These are phyloP conservation scores for Penicillium sp. DNA, from an alignment of 2,329 filamentous ascomycete genomes.

Conservation along the genomic window DNA sequence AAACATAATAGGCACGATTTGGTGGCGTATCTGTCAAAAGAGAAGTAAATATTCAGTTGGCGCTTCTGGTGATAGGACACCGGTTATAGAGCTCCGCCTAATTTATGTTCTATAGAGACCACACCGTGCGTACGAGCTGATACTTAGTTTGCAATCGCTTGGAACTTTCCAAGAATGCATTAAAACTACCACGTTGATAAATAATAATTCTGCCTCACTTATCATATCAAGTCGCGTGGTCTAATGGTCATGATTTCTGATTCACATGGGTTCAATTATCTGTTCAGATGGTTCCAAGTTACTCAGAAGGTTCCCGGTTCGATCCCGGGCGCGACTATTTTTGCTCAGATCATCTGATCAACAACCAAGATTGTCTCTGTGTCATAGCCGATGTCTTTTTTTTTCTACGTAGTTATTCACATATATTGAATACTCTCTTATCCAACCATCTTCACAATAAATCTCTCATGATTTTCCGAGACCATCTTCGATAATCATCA, in stretches of 20 bases:
- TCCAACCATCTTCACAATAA: not conserved
- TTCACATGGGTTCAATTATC: not conserved
- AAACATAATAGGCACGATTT: too few species aligned
- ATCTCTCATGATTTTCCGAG: not conserved
- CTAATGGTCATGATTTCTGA: slow-evolving; percentile 10
- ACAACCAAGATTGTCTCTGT: not conserved
- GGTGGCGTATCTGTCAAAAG: too few species aligned
- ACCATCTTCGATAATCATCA: not conserved
- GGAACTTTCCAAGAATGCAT: too few species aligned
- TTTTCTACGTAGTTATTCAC: not conserved
- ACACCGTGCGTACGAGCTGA: too few species aligned
- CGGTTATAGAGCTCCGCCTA: too few species aligned
- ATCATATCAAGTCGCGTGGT: slow-evolving; percentile 3
- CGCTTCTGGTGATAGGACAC: too few species aligned
- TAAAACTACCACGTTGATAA: too few species aligned
- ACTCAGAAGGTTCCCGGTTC: slow-evolving; percentile 11
- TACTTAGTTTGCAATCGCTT: too few species aligned
- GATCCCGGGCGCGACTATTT: slow-evolving; percentile 11
- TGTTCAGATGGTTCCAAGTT: not conserved
- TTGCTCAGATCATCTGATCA: not conserved
- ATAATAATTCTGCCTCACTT: too few species aligned
- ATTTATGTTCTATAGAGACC: too few species aligned
- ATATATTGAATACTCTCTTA: not conserved
- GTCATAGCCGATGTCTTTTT: not conserved
- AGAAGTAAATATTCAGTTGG: too few species aligned